phyloP scores from a whole-genome alignment of 768 basidiomycete species.

The Tulasnella sp. region DNA sequence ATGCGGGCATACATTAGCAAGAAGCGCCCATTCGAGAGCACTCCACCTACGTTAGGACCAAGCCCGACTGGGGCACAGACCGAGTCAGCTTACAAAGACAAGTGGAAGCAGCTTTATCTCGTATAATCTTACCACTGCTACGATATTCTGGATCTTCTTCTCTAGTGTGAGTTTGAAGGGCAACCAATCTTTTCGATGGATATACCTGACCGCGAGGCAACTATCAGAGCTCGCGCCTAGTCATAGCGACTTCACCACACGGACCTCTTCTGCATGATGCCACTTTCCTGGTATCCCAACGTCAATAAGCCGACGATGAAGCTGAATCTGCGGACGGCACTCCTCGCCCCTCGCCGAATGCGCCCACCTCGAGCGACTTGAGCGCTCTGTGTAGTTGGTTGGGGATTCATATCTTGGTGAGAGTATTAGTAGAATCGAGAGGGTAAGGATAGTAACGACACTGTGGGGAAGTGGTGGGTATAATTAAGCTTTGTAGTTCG shows the following conservation, averaged over 20 bases:
- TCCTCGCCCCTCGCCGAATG: background rate
- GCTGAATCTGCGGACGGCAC: background rate
- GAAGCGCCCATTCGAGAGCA: background rate
- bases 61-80: background rate
- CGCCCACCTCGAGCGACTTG: background rate
- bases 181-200: background rate
- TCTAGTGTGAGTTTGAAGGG: background rate
- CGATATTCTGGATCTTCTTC: constrained; percentile 22
- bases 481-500: too few relatives aligned
- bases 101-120: background rate
- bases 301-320: background rate
- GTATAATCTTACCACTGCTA: background rate
- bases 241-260: too few relatives aligned
- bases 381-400: background rate
- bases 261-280: background rate
- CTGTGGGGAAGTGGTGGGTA: too few relatives aligned
- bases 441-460: too few relatives aligned
- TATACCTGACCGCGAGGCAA: background rate
- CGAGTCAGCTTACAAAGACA: background rate
- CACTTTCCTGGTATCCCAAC: background rate
- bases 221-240: too few relatives aligned
- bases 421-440: too few relatives aligned
- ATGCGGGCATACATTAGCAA: background rate
- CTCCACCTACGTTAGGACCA: background rate
- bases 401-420: background rate